Evolutionary conservation across 805 yeast genomes (phyloP).

Genomic region (Teunomyces lycoperdinae): DNA sequence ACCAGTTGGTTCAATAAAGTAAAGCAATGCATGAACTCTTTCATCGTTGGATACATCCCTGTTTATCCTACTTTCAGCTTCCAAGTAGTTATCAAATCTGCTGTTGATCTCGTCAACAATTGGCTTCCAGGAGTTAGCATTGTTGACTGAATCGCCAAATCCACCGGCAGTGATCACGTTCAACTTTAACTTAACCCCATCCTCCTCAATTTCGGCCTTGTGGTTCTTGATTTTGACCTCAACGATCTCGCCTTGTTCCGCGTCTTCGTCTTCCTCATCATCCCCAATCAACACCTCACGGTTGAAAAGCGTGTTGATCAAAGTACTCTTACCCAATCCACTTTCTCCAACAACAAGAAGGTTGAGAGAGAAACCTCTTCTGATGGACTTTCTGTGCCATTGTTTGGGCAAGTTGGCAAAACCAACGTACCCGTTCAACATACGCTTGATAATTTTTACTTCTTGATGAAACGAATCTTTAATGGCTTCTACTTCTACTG

Average conservation of each 20-base stretch:
- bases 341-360: conserved; percentile 87
- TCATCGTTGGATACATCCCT: conserved; percentile 71
- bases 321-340: conserved; percentile 91
- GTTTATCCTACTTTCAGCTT: conserved; percentile 80
- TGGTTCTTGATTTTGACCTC: conserved; percentile 58
- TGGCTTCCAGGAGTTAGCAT: conserved; percentile 74
- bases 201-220: conserved; percentile 71
- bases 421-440: conserved; percentile 90
- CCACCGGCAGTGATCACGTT: conserved; percentile 91
- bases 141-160: conserved; percentile 87
- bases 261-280: conserved; percentile 13
- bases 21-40: conserved; percentile 89
- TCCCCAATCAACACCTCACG: conserved; percentile 38
- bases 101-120: conserved; percentile 83
- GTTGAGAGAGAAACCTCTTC: conserved; percentile 80
- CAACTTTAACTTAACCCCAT: conserved; percentile 82
- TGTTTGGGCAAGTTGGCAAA: conserved; percentile 97
- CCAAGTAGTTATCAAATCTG: conserved; percentile 86
- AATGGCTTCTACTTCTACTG: conserved; percentile 13
- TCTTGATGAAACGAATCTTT: conserved; percentile 27
- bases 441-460: conserved; percentile 70
- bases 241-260: conserved; percentile 12
- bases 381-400: conserved; percentile 91
- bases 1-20: conserved; percentile 96
- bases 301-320: conserved; percentile 83